Base-by-base conservation (phyloP, 805 yeast species). In the Cyberlindnera xylosilytica region DNA sequence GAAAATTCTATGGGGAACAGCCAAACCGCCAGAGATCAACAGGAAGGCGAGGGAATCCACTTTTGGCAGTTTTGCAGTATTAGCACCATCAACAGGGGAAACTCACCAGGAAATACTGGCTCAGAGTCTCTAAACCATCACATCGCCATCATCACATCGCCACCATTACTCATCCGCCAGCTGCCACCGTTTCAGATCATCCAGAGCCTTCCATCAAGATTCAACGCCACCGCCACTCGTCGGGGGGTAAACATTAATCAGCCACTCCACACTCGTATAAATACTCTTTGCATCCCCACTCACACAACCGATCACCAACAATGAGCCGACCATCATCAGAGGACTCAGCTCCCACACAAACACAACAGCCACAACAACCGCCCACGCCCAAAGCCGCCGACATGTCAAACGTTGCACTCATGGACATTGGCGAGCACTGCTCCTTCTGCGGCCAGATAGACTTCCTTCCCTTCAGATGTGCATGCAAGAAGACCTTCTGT, bases 361-460 rank as follows among this genome's bases (percentile, higher is more conserved):
- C 35, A 19, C 35, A 32, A 12, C 32, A 15, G 6, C 19, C 18
- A 15, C 32, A n/a, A 16, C 19, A 15, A 17, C 24, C 24, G 10
- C 24, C 24, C 7, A 22, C 24, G 10, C 4, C 32, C 6, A 19
- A 29, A 19, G 19, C n/a, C 32, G 6, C 19, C 6, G 37, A 32
- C 37, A 51, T 54, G 57, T 53, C 60, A 6, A 54, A 50, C 37
- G 56, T 58, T 13, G 60, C 51, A 20, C 39, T 58, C 13, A 56
- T 58, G 60, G 61, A 58, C 34, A 56, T 58, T 13, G 62, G 62
- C 9, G 58, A 57, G 35, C 61, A 57, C 39, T 58, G 62, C 36
- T 45, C 59, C 3, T 54, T 49, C 36, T 58, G 62, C 46, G 61
- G 61, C 3, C 61, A 57, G 36, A 43, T 57, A 2, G 62, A 58